Conservation (phyloP, 352 stramenopile genomes). For the Phytophthora sansomeana region DNA sequence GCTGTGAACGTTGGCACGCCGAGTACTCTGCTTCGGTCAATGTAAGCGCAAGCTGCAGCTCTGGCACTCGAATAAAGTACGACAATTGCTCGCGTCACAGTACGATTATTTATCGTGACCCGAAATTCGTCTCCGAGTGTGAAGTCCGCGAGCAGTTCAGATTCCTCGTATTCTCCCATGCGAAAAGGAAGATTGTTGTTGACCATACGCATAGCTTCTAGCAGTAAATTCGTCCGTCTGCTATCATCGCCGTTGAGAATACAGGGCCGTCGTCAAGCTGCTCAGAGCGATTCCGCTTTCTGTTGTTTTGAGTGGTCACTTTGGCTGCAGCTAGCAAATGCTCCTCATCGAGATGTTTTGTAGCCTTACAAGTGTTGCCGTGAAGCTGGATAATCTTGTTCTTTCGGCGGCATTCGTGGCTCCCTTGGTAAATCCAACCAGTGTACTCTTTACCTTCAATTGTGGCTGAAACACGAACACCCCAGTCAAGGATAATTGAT, state of each 20-base stretch:
- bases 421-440: conserved; percentile 16
- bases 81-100: not conserved
- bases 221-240: not conserved
- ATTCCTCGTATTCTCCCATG: conserved; percentile 13
- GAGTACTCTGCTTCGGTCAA: not conserved
- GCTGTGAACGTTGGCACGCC: not conserved
- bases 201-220: conserved; percentile 3
- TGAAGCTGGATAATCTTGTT: conserved; percentile 18
- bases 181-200: conserved; percentile 11
- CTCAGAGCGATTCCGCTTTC: not conserved
- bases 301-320: not conserved
- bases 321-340: not conserved
- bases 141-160: not conserved
- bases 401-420: not conserved
- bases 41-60: not conserved
- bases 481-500: conserved; percentile 19
- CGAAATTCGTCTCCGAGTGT: not conserved
- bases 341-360: not conserved
- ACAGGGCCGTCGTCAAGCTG: not conserved
- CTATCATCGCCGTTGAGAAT: not conserved
- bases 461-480: not conserved
- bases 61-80: not conserved
- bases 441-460: not conserved
- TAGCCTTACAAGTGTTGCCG: conserved; percentile 18
- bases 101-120: not conserved